phyloP scores from a whole-genome alignment of 306 rosid species.

The Medicago lupulina region DNA sequence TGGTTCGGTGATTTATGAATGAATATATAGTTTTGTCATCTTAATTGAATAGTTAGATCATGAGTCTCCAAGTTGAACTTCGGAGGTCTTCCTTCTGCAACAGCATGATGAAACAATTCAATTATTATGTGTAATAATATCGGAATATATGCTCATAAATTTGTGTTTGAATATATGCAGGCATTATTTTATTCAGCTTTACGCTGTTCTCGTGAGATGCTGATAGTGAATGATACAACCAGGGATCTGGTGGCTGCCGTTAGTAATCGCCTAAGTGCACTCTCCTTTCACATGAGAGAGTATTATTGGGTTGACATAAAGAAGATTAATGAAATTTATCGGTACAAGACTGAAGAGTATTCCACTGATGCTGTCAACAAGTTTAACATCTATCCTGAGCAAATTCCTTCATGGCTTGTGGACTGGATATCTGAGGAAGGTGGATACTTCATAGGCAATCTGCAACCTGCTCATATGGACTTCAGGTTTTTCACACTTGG shows the following conservation, averaged over 20 bases:
- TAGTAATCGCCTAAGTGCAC: conserved; percentile 86
- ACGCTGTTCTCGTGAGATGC: conserved; percentile 84
- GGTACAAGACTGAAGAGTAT: conserved; percentile 92
- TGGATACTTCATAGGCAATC: conserved; percentile 89
- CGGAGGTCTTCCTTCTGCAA: conserved; percentile 5
- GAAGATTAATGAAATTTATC: conserved; percentile 91
- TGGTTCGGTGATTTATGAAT: conserved; percentile 9
- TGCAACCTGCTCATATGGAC: conserved; percentile 98
- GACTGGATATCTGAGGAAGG: conserved; percentile 94
- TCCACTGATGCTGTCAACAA: conserved; percentile 89
- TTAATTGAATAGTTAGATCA: conserved; percentile 3
- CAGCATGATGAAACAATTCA: background rate
- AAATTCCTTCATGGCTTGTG: conserved; percentile 93
- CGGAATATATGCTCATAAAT: conserved; percentile 28
- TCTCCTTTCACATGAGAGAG: conserved; percentile 88
- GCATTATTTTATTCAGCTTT: conserved; percentile 88
- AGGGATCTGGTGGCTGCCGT: conserved; percentile 78
- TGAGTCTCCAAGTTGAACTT: background rate
- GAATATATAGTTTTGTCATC: conserved; percentile 16
- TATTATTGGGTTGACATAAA: conserved; percentile 88
- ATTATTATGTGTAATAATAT: background rate
- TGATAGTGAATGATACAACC: conserved; percentile 74
- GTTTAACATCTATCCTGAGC: conserved; percentile 96
- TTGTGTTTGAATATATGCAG: conserved; percentile 50
- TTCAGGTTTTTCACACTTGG: conserved; percentile 91